A percentile compares a stretch with the other conserved stretches of the same genome.
phyloP scores from a whole-genome alignment of 208 protist species.

The Endotrypanum monterogeii region DNA sequence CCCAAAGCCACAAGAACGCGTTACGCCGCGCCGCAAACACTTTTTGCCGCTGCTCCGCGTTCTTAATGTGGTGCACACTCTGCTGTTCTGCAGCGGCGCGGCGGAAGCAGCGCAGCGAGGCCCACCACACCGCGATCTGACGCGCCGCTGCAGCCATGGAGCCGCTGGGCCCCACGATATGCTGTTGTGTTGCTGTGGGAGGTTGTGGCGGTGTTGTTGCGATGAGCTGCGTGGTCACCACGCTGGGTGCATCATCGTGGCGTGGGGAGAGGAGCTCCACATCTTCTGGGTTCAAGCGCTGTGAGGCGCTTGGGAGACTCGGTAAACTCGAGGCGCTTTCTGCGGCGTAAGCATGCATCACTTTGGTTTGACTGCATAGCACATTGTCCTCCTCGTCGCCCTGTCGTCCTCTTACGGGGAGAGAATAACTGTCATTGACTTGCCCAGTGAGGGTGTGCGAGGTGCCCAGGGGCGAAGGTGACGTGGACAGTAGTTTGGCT shows the following conservation, averaged over 20 bases:
- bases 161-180: background rate
- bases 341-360: constrained; percentile 3
- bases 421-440: background rate
- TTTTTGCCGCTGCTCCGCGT: constrained; percentile 19
- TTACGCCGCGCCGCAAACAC: constrained; percentile 35
- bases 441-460: background rate
- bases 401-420: background rate
- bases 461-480: background rate
- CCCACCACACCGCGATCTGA: constrained; percentile 34
- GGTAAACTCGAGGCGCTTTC: constrained; percentile 18
- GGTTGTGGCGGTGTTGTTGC: background rate
- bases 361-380: background rate
- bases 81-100: constrained; percentile 14
- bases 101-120: constrained; percentile 11
- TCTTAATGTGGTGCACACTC: constrained; percentile 16
- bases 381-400: constrained; percentile 2
- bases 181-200: constrained; percentile 11
- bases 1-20: constrained; percentile 32
- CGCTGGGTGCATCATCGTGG: background rate
- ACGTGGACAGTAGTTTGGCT: background rate
- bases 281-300: constrained; percentile 21
- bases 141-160: constrained; percentile 24
- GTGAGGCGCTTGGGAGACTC: constrained; percentile 4
- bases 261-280: background rate
- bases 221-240: constrained; percentile 10